These are phyloP conservation scores for Cryphonectria naterciae DNA, from an alignment of 2,329 filamentous ascomycete genomes.

Conservation along the genomic window DNA sequence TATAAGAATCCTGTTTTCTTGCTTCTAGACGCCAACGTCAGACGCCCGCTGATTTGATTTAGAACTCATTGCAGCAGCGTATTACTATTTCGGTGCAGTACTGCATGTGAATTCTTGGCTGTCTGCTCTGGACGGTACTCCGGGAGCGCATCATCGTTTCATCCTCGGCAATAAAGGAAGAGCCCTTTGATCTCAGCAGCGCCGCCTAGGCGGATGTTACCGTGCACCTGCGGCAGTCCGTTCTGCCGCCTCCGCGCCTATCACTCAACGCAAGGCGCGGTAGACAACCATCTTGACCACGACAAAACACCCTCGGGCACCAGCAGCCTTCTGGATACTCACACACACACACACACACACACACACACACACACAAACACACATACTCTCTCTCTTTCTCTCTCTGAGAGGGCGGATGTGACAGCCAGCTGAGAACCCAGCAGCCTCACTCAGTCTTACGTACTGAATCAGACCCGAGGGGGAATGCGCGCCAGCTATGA, in stretches of 20 bases:
- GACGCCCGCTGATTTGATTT: neutral
- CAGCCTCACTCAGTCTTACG: neutral
- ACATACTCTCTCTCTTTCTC: neutral
- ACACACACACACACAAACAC: no score
- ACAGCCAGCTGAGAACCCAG: neutral
- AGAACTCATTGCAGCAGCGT: neutral
- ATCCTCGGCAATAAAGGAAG: neutral
- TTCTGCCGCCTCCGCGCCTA: neutral
- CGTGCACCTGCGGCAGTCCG: neutral
- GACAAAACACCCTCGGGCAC: neutral
- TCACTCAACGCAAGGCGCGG: neutral
- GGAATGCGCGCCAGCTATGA: conserved; percentile 43
- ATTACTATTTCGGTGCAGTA: neutral
- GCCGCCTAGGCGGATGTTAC: neutral
- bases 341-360: no score
- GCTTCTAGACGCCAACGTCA: neutral
- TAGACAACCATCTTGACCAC: neutral
- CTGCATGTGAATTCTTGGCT: neutral
- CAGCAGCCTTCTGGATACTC: neutral
- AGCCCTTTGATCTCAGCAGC: neutral
- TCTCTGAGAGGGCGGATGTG: neutral
- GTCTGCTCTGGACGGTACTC: neutral
- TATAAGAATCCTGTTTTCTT: neutral
- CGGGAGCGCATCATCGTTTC: neutral
- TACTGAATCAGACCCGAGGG: neutral